Conservation (phyloP, 768 basidiomycete genomes). For the Mycena vulgaris region DNA sequence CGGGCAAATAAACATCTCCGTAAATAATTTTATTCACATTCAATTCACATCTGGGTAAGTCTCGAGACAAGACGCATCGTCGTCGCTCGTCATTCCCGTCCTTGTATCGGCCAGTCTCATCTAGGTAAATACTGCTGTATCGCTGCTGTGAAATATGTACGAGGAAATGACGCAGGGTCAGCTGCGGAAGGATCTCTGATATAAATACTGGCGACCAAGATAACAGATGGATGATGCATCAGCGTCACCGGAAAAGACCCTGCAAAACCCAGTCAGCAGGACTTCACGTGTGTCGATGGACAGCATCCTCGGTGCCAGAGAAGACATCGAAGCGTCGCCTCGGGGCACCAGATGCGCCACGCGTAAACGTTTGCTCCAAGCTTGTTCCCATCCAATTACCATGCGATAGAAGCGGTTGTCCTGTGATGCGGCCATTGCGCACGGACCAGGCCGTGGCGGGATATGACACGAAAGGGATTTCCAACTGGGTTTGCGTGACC, state of each 20-base stretch:
- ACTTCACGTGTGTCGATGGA: constrained; percentile 4
- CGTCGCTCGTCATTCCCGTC: no score
- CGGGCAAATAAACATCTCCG: background rate
- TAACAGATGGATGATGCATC: background rate
- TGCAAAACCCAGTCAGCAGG: constrained; percentile 26
- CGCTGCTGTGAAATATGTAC: background rate
- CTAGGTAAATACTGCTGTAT: background rate
- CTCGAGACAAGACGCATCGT: no score
- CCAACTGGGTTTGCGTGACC: background rate
- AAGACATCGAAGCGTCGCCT: constrained; percentile 3
- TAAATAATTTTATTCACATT: no score
- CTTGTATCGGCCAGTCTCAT: background rate
- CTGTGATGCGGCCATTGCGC: background rate
- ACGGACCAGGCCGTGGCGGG: background rate
- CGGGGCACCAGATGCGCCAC: constrained; percentile 25
- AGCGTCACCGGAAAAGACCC: background rate
- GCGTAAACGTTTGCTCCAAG: constrained; percentile 1
- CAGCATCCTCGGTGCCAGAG: background rate
- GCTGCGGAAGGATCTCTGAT: constrained; percentile 20
- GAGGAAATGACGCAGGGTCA: constrained; percentile 16
- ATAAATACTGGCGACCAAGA: constrained; percentile 6
- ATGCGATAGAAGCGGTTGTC: background rate
- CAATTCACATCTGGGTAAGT: no score
- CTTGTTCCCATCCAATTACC: constrained; percentile 18
- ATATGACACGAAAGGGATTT: background rate